These are phyloP conservation scores for Annulohypoxylon nitens DNA, from an alignment of 495 filamentous ascomycete species.

Conservation along the genomic window DNA sequence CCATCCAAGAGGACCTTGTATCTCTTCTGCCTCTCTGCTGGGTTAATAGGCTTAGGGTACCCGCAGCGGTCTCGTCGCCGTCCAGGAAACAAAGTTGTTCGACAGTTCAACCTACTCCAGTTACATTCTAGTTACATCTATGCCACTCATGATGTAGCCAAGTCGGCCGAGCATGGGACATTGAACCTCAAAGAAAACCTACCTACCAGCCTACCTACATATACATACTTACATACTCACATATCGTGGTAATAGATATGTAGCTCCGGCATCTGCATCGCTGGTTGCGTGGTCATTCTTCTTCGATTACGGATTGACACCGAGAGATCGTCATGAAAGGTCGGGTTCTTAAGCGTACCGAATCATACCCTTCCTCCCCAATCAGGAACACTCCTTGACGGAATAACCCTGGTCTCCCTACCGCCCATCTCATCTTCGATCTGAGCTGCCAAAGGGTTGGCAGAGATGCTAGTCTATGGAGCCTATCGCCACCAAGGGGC, in stretches of 20 bases:
- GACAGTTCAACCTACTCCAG: conserved; percentile 11
- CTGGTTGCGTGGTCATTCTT: conserved; percentile 16
- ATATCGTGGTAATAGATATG: neutral
- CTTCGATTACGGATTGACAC: conserved; percentile 39
- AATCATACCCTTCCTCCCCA: conserved; percentile 48
- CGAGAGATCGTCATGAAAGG: conserved; percentile 46
- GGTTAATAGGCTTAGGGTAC: conserved; percentile 36
- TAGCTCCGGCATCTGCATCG: conserved; percentile 9
- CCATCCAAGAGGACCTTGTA: conserved; percentile 37
- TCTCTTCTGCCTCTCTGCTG: conserved; percentile 21
- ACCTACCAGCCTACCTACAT: neutral
- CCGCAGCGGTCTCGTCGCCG: conserved; percentile 31
- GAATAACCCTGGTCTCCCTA: conserved; percentile 39
- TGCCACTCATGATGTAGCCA: neutral
- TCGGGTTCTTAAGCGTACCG: conserved; percentile 41
- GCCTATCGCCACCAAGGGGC: conserved; percentile 46
- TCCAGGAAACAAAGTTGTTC: conserved; percentile 38
- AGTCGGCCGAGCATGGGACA: neutral
- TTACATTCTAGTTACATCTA: neutral
- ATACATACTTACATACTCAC: conserved; percentile 3
- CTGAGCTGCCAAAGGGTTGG: conserved; percentile 50
- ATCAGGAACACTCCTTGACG: conserved; percentile 45
- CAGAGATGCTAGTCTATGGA: conserved; percentile 48
- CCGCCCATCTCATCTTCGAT: conserved; percentile 51
- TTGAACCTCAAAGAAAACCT: neutral